These are phyloP conservation scores for Penicillium expansum DNA, from an alignment of 2,329 filamentous ascomycete species.

Conservation along the genomic window DNA sequence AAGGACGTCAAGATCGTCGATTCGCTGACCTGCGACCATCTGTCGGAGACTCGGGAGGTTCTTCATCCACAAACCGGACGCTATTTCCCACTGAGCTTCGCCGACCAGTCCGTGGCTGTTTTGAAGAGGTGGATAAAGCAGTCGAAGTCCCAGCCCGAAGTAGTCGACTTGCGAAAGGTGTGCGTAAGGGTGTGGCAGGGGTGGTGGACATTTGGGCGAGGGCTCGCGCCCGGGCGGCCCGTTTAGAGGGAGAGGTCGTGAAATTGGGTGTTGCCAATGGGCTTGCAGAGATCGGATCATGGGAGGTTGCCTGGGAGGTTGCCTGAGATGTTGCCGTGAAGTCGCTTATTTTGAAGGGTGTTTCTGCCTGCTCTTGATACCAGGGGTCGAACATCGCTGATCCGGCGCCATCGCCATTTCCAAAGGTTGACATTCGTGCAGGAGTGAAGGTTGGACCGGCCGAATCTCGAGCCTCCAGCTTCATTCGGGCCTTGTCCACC, in stretches of 20 bases:
- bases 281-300: constrained; percentile 33
- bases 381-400: constrained; percentile 36
- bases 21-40: constrained; percentile 38
- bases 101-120: constrained; percentile 27
- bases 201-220: constrained; percentile 46
- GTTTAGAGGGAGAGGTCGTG: constrained; percentile 47
- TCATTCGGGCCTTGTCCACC: constrained; percentile 45
- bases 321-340: constrained; percentile 24
- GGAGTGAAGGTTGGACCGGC: constrained; percentile 31
- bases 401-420: constrained; percentile 19
- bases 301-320: constrained; percentile 23
- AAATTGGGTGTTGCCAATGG: constrained; percentile 44
- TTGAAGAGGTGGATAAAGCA: constrained; percentile 25
- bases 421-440: constrained; percentile 23
- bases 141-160: constrained; percentile 26
- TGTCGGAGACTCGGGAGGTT: constrained; percentile 40
- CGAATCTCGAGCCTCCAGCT: constrained; percentile 31
- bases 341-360: constrained; percentile 39
- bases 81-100: constrained; percentile 34
- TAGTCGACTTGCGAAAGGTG: constrained; percentile 45
- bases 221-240: constrained; percentile 43
- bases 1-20: constrained; percentile 28
- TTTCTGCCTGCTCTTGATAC: constrained; percentile 32
- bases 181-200: constrained; percentile 44
- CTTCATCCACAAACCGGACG: constrained; percentile 43